Conservation (phyloP, 2,329 filamentous ascomycete genomes). For the Orbilia blumenaviensis region DNA sequence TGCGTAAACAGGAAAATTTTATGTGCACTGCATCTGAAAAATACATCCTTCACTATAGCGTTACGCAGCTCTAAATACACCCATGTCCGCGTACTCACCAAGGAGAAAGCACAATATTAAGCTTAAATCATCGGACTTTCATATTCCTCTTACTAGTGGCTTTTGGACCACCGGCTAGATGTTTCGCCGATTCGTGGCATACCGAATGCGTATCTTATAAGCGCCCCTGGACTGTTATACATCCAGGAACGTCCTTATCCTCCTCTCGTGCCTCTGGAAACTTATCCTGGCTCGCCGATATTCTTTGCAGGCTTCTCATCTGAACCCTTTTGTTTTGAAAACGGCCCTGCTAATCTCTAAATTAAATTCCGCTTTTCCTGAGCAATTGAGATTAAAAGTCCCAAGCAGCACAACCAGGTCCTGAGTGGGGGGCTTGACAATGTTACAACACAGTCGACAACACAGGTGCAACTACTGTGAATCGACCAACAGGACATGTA, state of each 20-base stretch:
- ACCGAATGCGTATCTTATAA: slow-evolving; percentile 4
- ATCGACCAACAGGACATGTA: no score
- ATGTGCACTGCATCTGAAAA: no score
- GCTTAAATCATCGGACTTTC: slow-evolving; percentile 1
- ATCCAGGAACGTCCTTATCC: not conserved
- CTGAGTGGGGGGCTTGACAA: no score
- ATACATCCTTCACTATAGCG: no score
- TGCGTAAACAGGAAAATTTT: not conserved
- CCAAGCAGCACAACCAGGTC: no score
- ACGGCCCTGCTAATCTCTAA: no score
- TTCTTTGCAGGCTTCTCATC: not conserved
- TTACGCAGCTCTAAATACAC: not conserved
- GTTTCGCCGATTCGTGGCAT: not conserved
- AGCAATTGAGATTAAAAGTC: no score
- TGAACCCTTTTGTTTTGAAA: no score
- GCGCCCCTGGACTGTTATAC: not conserved
- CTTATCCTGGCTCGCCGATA: not conserved
- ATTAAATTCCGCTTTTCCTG: no score
- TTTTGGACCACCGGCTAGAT: slow-evolving; percentile 10
- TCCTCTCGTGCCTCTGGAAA: not conserved
- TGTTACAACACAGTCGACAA: no score
- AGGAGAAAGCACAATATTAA: not conserved
- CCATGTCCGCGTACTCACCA: not conserved
- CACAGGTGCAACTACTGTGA: no score
- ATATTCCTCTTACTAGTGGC: not conserved